Conservation (phyloP, 2,329 filamentous ascomycete species). For the Calonectria hongkongensis region DNA sequence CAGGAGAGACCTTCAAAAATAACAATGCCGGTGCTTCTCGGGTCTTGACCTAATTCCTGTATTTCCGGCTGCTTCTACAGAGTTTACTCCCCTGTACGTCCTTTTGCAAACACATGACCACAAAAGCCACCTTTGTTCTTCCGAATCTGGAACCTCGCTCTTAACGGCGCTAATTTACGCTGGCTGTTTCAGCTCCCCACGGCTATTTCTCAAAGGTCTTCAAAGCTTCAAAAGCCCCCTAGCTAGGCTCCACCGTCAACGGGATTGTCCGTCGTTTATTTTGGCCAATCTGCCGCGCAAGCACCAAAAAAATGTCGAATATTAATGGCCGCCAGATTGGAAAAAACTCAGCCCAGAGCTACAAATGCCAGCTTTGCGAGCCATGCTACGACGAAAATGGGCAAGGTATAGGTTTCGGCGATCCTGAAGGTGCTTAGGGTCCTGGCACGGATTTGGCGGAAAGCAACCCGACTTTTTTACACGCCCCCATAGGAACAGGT, state of each 20-base stretch:
- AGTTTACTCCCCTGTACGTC: neutral
- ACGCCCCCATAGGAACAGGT: neutral
- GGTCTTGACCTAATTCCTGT: neutral
- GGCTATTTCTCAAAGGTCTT: neutral
- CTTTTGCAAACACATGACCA: neutral
- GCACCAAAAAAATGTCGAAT: neutral
- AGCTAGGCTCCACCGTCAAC: neutral
- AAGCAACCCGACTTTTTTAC: neutral
- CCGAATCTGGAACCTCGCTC: neutral
- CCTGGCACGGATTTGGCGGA: conserved; percentile 1
- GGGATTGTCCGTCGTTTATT: neutral
- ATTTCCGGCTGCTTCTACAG: neutral
- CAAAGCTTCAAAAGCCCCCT: neutral
- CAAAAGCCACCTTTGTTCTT: neutral
- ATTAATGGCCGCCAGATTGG: no score
- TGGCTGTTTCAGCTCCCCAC: neutral
- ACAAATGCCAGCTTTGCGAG: neutral
- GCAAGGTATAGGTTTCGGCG: neutral
- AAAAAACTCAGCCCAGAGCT: neutral
- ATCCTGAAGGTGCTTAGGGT: neutral
- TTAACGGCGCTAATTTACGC: neutral
- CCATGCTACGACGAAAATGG: conserved; percentile 2
- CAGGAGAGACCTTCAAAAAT: neutral
- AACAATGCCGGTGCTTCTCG: neutral
- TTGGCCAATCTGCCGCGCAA: neutral